These are phyloP conservation scores for Canavalia ensiformis DNA, from an alignment of 306 rosid genomes.

Conservation along the genomic window DNA sequence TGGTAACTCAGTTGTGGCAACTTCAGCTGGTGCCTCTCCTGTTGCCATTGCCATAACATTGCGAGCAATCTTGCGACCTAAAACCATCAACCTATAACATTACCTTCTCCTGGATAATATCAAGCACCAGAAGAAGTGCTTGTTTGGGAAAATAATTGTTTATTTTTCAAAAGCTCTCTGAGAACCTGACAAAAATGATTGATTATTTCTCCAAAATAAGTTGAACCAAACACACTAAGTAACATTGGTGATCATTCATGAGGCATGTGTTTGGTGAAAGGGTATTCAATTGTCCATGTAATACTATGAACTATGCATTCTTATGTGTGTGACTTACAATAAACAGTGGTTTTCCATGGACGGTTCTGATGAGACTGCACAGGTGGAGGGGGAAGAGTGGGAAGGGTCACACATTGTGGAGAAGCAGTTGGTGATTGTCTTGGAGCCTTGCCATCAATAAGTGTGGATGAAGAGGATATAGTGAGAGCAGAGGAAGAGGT, in stretches of 20 bases:
- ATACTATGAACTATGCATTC: background rate
- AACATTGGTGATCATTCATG: background rate
- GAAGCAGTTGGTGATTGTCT: constrained; percentile 65
- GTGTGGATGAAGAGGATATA: constrained; percentile 75
- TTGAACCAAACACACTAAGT: too few relatives aligned
- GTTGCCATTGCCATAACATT: constrained; percentile 92
- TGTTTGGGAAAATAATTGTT: too few relatives aligned
- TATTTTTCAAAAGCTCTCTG: too few relatives aligned
- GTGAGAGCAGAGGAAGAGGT: constrained; percentile 74
- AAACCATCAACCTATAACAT: background rate
- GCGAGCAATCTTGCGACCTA: constrained; percentile 81
- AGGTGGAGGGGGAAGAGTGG: constrained; percentile 69
- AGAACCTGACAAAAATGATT: too few relatives aligned
- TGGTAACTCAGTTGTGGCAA: constrained; percentile 69
- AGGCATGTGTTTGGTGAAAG: constrained; percentile 1
- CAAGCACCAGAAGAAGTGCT: background rate
- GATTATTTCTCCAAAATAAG: too few relatives aligned
- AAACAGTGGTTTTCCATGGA: constrained; percentile 69
- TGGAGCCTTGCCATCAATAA: constrained; percentile 68
- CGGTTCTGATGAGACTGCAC: constrained; percentile 61
- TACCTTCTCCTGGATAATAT: background rate
- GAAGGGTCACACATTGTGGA: constrained; percentile 79
- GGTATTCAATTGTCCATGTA: background rate
- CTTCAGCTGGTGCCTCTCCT: constrained; percentile 88
- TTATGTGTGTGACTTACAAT: constrained; percentile 63